Base-by-base conservation (phyloP, 2,329 filamentous ascomycete species). In the Stemphylium vesicarium region DNA sequence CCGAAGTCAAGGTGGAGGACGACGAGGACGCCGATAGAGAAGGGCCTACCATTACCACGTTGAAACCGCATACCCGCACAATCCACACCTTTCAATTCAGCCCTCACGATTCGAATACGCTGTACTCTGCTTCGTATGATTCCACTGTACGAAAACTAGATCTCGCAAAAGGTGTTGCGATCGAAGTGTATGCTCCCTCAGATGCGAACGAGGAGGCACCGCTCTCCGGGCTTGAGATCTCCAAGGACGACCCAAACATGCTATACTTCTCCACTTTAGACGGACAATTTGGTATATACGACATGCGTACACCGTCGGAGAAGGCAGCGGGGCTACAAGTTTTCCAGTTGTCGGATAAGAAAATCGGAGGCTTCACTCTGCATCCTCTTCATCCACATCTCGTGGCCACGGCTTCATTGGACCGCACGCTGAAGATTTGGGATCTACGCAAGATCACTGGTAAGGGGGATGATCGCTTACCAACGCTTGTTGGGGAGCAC, bases 301-400 rank as follows among this genome's bases (percentile, higher is more conserved):
- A 99, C 68, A 82, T 89, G 50, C 86, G 94, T 7, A 82, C 84
- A 0, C 76, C 78, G 0, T 75, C 82, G 0, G 77, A 77, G 6
- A 81, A 85, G 2, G 82, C 84, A 0, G 68, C 67, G 2, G 72
- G 71, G 2, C 65, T 77, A 0, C 85, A 92, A 13, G 79, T 90
- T 1, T 96, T 91, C 84, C 82, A 85, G 8, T 79, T 98, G 0
- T 90, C 88, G 0, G 92, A 96, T 48, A 93, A 96, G 74, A 99
- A 99, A 71, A 97, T 99, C 49, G 95, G 95, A 15, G 95, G 95
- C 0, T 98, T 98, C 75, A 90, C 88, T 0, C 76, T 97, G 2
- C 88, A 96, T 66, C 94, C 95, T 0, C 75, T 88, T 0, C 84
- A 92, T 2, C 88, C 92, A 0, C 90, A 98, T 69, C 85, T 96